Evolutionary conservation across 352 stramenopile species (phyloP), one percentile per base, ranked within the genome.

Genomic region (Globisporangium emineosum): DNA sequence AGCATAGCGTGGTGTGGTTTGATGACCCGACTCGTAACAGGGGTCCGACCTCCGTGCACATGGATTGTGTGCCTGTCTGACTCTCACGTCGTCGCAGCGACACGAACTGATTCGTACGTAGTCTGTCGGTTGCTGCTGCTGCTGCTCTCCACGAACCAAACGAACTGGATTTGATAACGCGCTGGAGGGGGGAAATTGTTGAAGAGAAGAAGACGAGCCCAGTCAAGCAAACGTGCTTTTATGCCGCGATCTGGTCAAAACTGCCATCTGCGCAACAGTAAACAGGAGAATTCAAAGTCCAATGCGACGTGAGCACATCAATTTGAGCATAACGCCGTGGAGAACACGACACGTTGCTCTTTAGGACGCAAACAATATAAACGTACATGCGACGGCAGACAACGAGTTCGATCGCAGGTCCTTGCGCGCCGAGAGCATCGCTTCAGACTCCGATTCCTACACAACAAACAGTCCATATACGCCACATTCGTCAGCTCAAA

Each of bases 371-470:
- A 6, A 2, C 1, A 25, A n/a, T 7, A 3, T n/a, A 17, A 9
- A 81, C 77, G 53, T 66, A 86, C 77, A 86, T n/a, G 75, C 66
- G 33, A 83, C 62, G 55, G 78, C 64, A 35, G 75, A 83, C 25
- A 83, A 62, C 40, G 75, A 49, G 57, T 75, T 83, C 13, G 76
- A 51, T 27, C 73, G 68, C 43, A 61, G 65, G 56, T 86, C 75
- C 37, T 67, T 76, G 12, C 72, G 73, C 30, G 63, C 57, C 8
- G 71, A 81, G 43, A 80, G 12, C 42, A 83, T 74, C 51, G 69
- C 69, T 29, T 86, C 75, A 12, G 73, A 73, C 35, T 86, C 77
- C 21, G 76, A 85, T 37, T 83, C 77, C 76, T 84, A 57, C n/a
- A 47, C 3, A 19, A 8, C 59, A 27, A 59, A 60, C 57, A 47